Evolutionary conservation across 2,329 filamentous ascomycete genomes (phyloP), one percentile per base, ranked within the genome.

Genomic region (Mollisiaceae sp.): DNA sequence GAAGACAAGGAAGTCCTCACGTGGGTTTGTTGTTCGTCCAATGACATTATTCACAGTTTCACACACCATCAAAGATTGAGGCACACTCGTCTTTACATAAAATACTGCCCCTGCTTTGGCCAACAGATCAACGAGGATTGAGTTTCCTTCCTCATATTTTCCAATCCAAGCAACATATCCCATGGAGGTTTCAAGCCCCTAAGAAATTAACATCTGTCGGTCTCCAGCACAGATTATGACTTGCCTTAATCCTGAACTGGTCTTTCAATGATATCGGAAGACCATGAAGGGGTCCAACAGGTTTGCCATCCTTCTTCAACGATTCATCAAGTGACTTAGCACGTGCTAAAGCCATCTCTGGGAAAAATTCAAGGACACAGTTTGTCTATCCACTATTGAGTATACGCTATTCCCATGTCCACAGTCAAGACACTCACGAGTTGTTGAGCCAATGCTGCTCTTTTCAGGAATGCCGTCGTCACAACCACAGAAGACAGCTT

Each of bases 11-110:
- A 57, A n/a, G 27, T 27, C 2, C 59, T 59, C 22, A 65, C 67
- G 65, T 9, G 80, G 80, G 64, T 81, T 82, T 22, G 79, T 65
- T 0, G 77, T 78, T 12, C 78, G 72, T 2, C 79, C 79, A 47
- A 80, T 79, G 14, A 82, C 71, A 69, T 81, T 80, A 62, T 81
- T 81, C 14, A 78, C 66, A 1, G 76, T 78, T 39, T 81, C 79
- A 15, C 71, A 72, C 55, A 74, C 69, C 69, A 73, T 75, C 38
- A 75, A 61, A n/a, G 61, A 71, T 47, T 72, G 71, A 4, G 73
- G 94, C 89, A 38, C 93, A 93, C 94, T 94, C 0, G 94, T 97
- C 82, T 97, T 97, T 71, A 93, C 92, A 76, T 96, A 97, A 0
- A 93, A 93, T 1, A 97, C 85, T 0, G 93, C 93, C 24, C 94